Evolutionary conservation across 2,329 filamentous ascomycete species (phyloP).

Genomic region (Scytalidium lignicola): DNA sequence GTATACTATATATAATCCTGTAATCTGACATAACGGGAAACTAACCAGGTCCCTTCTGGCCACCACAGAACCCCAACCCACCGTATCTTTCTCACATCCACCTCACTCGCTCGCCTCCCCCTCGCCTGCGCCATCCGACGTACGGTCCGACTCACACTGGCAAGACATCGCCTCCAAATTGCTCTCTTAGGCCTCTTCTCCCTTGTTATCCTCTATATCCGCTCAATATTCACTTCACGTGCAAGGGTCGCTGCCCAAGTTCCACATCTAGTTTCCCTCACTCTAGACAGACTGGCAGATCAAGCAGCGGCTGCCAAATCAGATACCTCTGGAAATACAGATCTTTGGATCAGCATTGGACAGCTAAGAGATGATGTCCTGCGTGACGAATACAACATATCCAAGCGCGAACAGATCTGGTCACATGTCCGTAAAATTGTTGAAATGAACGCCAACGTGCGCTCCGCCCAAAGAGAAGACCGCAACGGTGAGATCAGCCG

Average conservation of each 20-base stretch:
- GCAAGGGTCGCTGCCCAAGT: conserved; percentile 61
- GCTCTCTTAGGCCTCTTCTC: conserved; percentile 52
- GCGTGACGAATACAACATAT: conserved; percentile 70
- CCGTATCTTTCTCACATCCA: conserved; percentile 64
- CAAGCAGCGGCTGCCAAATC: conserved; percentile 77
- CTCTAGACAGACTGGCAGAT: conserved; percentile 73
- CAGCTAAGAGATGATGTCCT: conserved; percentile 91
- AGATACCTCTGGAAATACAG: conserved; percentile 57
- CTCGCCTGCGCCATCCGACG: conserved; percentile 75
- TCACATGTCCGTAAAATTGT: conserved; percentile 76
- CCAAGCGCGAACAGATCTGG: conserved; percentile 78
- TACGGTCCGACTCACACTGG: conserved; percentile 74
- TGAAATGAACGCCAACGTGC: conserved; percentile 89
- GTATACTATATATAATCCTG: conserved; percentile 32
- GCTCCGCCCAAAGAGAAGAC: conserved; percentile 66
- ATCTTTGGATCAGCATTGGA: conserved; percentile 79
- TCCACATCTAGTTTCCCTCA: conserved; percentile 79
- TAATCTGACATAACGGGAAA: conserved; percentile 52
- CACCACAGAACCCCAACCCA: conserved; percentile 64
- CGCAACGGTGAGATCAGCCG: conserved; percentile 60
- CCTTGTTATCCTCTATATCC: conserved; percentile 55
- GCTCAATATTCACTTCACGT: conserved; percentile 56
- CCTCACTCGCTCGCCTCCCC: conserved; percentile 87
- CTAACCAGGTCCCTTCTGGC: conserved; percentile 81
- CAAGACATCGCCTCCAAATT: conserved; percentile 84